A percentile compares a stretch with the other conserved stretches of the same genome.
Evolutionary conservation across 169 alveolate genomes (phyloP).

Genomic region (Eimeria zaria): DNA sequence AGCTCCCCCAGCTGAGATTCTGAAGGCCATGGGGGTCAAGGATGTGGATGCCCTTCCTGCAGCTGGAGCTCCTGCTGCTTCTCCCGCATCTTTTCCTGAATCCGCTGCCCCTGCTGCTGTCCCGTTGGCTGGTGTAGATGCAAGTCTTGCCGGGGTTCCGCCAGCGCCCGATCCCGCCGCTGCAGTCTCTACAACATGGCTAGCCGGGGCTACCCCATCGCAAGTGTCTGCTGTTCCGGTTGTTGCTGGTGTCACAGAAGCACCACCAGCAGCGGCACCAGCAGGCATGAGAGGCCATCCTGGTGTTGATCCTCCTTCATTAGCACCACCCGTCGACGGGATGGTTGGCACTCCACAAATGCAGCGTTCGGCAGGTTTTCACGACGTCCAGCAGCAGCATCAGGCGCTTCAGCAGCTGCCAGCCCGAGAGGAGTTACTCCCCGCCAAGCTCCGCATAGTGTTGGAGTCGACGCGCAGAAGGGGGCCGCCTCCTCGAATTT

Average conservation of each 20-base stretch:
- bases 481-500: constrained; percentile 47
- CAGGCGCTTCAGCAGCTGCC: background rate
- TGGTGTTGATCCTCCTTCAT: background rate
- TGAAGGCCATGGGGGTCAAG: constrained; percentile 63
- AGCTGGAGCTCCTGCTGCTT: constrained; percentile 1
- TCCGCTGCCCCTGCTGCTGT: constrained; percentile 28
- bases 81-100: constrained; percentile 1
- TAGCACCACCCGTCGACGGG: constrained; percentile 33
- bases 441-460: constrained; percentile 44
- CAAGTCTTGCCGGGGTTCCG: background rate
- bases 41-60: constrained; percentile 12
- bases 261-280: constrained; percentile 13
- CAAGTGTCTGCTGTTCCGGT: constrained; percentile 7
- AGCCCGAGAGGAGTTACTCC: constrained; percentile 18
- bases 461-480: constrained; percentile 43
- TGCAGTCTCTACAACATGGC: constrained; percentile 29
- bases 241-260: background rate
- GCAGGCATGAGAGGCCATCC: background rate
- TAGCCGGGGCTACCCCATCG: constrained; percentile 32
- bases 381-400: constrained; percentile 29
- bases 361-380: constrained; percentile 9
- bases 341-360: background rate
- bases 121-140: constrained; percentile 2
- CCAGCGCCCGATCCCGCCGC: constrained; percentile 18
- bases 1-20: constrained; percentile 63